These are phyloP conservation scores for Russula sp. DNA, from an alignment of 768 basidiomycete genomes.

Conservation along the genomic window DNA sequence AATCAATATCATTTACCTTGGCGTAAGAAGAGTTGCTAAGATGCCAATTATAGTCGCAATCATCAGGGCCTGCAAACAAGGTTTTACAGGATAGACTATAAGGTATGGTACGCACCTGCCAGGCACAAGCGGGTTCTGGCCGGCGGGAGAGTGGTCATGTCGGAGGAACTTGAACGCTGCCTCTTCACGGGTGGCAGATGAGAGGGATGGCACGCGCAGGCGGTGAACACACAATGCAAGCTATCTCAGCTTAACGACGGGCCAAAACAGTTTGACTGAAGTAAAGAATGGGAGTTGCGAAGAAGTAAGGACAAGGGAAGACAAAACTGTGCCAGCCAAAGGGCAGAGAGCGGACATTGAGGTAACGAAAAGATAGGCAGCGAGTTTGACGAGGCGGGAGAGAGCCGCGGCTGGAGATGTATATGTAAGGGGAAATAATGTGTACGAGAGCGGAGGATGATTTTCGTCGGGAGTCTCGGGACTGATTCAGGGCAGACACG, in stretches of 20 bases:
- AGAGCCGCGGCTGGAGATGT: neutral
- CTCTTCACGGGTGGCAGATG: neutral
- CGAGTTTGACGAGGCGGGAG: conserved; percentile 11
- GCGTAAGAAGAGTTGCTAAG: conserved; percentile 79
- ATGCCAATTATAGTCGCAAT: conserved; percentile 68
- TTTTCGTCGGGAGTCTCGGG: too few relatives aligned
- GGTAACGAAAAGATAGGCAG: conserved; percentile 1
- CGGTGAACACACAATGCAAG: neutral
- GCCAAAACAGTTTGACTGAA: conserved; percentile 19
- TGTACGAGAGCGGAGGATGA: neutral
- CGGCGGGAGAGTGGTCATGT: conserved; percentile 23
- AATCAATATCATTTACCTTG: conserved; percentile 41
- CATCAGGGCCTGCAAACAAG: conserved; percentile 48
- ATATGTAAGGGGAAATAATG: neutral
- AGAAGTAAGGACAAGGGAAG: neutral
- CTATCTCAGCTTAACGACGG: conserved; percentile 1
- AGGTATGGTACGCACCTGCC: conserved; percentile 16
- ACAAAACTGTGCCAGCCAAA: conserved; percentile 22
- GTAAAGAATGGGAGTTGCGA: neutral
- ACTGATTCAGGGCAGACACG: neutral
- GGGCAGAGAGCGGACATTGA: conserved; percentile 12
- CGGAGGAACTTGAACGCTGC: conserved; percentile 9
- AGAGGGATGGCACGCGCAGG: conserved; percentile 5
- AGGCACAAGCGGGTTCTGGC: conserved; percentile 25
- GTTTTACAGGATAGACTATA: too few relatives aligned